Base-by-base conservation (phyloP, 2,329 filamentous ascomycete species). In the Scedosporium minutisporum region DNA sequence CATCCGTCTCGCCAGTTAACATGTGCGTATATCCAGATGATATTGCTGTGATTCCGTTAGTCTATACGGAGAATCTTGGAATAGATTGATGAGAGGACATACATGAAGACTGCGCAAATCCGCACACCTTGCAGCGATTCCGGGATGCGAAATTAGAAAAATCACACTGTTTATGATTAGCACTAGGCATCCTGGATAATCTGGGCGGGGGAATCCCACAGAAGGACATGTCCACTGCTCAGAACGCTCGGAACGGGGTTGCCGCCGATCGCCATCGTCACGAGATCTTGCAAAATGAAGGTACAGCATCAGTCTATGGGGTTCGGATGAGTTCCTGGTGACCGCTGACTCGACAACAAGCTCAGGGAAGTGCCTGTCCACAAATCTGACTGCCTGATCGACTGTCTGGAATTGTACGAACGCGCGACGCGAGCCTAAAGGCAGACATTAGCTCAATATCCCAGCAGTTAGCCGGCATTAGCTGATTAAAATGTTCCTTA, bases 1-100 rank as follows among this genome's bases (percentile, higher is more conserved):
- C 77, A 68, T 82, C 80, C 18, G 77, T 78, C 61, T 76, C 75
- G 33, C 80, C 80, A 21, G 79, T 81, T 4, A 82, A 70, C 57
- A 73, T 76, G 25, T 72, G 67, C 29, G 71, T 53, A 51, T 62
- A 57, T 10, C 59, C 59, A 33, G 59, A 21, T 18, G 6, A 23
- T 10, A 38, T 33, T 18, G 59, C 59, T 61, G 16, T 14, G 21
- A 21, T 16, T 61, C 33, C 6, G 48, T 61, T 61, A 57, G 60
- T 55, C 21, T 12, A 23, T 4, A 55, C 6, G 4, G 6, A 23
- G 3, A 14, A 27, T 14, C 33, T 16, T 23, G 51, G 16, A 27
- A 23, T 14, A 27, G 7, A 58, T n/a, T n/a, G 57, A 33, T 29
- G 27, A 27, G 23, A n/a, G 57, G 25, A 58, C 61, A 9, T 27